Evolutionary conservation across 192 early-diverging fungal species (phyloP).

Genomic region (Rhizoclosmatium globosum): DNA sequence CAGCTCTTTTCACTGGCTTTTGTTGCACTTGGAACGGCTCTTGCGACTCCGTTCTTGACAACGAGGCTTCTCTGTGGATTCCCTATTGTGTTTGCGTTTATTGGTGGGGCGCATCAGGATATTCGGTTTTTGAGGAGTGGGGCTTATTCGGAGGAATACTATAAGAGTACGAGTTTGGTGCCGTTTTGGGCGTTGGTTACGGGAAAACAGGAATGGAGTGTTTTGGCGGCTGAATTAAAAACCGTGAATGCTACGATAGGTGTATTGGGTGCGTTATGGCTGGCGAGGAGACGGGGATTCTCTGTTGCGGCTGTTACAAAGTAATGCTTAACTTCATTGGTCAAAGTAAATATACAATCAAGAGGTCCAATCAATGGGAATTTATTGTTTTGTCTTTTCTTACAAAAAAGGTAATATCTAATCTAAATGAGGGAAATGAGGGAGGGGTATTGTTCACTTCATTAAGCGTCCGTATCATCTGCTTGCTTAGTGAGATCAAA

Average conservation of each 20-base stretch:
- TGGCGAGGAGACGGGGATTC: background rate
- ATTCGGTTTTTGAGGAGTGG: slow-evolving; percentile 35
- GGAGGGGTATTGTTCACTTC: too few relatives aligned
- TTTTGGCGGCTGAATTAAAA: slow-evolving; percentile 37
- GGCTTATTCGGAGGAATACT: background rate
- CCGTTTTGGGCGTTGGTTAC: slow-evolving; percentile 38
- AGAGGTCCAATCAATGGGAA: too few relatives aligned
- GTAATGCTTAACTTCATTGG: too few relatives aligned
- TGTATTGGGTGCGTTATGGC: slow-evolving; percentile 25
- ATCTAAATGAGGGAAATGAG: too few relatives aligned
- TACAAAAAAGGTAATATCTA: too few relatives aligned
- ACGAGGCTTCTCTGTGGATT: slow-evolving; percentile 36
- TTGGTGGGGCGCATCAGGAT: slow-evolving; percentile 52
- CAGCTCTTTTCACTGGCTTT: slow-evolving; percentile 40
- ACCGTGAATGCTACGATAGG: slow-evolving; percentile 39
- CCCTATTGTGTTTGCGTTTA: slow-evolving; percentile 45
- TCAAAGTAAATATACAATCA: too few relatives aligned
- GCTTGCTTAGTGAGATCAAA: too few relatives aligned
- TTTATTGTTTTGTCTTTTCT: too few relatives aligned
- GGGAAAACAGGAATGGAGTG: slow-evolving; percentile 39
- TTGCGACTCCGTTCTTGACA: slow-evolving; percentile 38
- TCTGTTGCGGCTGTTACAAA: too few relatives aligned
- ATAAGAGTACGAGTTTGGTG: slow-evolving; percentile 38
- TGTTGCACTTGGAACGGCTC: slow-evolving; percentile 31
- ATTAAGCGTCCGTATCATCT: too few relatives aligned